A percentile compares a stretch with the other conserved stretches of the same genome.
phyloP scores from a whole-genome alignment of 2,329 filamentous ascomycete genomes.

The Trichoderma pleuroti region DNA sequence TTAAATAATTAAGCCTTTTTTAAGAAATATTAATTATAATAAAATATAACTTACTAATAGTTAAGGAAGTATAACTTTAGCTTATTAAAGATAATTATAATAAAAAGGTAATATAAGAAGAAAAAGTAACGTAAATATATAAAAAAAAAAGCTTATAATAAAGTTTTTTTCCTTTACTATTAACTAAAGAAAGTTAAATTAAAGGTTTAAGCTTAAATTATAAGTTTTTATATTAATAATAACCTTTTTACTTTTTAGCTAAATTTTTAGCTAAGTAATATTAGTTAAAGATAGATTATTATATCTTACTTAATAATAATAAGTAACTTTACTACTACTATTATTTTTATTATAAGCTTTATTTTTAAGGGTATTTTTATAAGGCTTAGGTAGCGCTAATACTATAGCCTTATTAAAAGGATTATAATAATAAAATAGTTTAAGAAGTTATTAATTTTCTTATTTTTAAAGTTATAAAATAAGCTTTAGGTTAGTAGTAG shows the following conservation, averaged over 20 bases:
- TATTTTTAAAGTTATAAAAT: neutral
- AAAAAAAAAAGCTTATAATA: neutral
- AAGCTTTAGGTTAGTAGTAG: neutral
- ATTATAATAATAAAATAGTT: neutral
- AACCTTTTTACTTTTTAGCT: too few species aligned
- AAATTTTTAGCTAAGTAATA: too few species aligned
- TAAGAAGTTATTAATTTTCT: neutral
- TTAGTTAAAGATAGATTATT: too few species aligned
- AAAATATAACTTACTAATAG: too few species aligned
- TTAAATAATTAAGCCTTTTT: neutral
- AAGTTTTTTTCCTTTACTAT: neutral
- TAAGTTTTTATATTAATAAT: neutral
- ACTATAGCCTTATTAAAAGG: neutral
- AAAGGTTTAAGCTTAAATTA: neutral
- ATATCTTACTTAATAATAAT: neutral
- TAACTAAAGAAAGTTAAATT: neutral
- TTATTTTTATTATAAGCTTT: neutral
- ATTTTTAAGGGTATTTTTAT: neutral
- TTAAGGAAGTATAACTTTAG: neutral
- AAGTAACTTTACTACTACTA: neutral
- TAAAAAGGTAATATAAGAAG: neutral
- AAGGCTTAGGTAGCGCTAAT: too few species aligned
- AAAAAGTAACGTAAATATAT: neutral
- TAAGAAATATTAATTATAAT: too few species aligned
- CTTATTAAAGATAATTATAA: slow-evolving; percentile 1